Conservation (phyloP, 148 eudicot species). For the Chenopodium formosanum region DNA sequence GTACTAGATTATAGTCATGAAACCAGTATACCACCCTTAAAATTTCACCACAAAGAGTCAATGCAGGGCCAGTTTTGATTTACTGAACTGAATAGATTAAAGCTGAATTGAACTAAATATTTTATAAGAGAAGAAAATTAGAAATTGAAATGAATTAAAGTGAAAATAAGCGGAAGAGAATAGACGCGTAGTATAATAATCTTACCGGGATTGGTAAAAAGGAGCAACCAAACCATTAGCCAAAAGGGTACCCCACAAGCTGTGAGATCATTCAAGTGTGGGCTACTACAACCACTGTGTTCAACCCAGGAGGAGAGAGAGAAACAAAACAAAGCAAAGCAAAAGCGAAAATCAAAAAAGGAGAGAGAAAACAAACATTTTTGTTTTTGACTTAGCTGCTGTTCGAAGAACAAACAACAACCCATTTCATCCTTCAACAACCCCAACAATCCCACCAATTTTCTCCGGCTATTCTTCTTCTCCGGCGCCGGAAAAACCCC, state of each 20-base stretch:
- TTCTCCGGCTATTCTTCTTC: no score
- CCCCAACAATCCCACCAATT: slow-evolving; percentile 14
- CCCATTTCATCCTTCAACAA: background rate
- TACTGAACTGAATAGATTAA: no score
- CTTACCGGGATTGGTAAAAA: slow-evolving; percentile 1
- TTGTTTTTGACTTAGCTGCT: slow-evolving; percentile 23
- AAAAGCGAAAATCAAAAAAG: background rate
- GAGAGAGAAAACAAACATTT: background rate
- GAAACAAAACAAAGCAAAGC: background rate
- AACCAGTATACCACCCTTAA: no score
- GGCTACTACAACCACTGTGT: background rate
- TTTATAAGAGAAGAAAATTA: no score
- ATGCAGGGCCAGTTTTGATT: no score
- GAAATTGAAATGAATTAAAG: no score
- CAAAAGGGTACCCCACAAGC: background rate
- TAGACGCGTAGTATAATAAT: no score
- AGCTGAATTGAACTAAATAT: no score
- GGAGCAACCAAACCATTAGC: background rate
- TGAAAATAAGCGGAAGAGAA: no score
- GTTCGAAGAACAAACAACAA: background rate
- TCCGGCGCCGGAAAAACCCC: background rate
- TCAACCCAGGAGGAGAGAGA: slow-evolving; percentile 3
- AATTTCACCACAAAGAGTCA: no score
- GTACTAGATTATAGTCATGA: no score
- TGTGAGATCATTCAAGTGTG: slow-evolving; percentile 16